These are phyloP conservation scores for Neurospora intermedia DNA, from an alignment of 495 filamentous ascomycete species.

Conservation along the genomic window DNA sequence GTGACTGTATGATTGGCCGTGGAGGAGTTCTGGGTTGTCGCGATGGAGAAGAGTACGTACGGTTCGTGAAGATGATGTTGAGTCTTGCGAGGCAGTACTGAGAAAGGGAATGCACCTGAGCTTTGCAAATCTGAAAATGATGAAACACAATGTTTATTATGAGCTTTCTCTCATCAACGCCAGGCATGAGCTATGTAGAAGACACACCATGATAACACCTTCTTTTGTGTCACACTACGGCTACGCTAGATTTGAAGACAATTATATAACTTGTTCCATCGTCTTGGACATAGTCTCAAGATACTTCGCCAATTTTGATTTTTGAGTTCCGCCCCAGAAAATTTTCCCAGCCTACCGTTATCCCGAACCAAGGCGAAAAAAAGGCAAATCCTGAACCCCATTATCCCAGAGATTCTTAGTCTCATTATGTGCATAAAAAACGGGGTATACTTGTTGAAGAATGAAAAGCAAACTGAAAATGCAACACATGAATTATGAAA, in stretches of 20 bases:
- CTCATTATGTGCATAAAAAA: background rate
- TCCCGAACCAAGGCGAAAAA: background rate
- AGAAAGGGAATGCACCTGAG: background rate
- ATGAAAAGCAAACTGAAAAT: background rate
- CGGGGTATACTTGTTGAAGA: slow-evolving; percentile 1
- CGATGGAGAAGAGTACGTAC: background rate
- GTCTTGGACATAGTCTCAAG: background rate
- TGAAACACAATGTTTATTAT: background rate
- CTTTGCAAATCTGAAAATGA: background rate
- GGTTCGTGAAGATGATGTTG: background rate
- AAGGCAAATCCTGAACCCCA: background rate
- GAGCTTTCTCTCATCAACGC: background rate
- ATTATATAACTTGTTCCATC: background rate
- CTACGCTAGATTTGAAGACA: background rate
- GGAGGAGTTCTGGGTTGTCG: background rate
- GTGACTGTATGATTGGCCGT: background rate
- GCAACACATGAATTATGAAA: background rate
- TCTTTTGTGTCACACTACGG: background rate
- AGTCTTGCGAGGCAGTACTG: background rate
- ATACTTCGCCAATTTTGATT: background rate
- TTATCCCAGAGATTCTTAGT: background rate
- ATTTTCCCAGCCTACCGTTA: background rate
- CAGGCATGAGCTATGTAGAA: background rate
- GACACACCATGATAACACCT: background rate
- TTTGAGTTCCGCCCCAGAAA: background rate